These are phyloP conservation scores for Tylopilus rubrobrunneus DNA, from an alignment of 768 basidiomycete genomes.

Conservation along the genomic window DNA sequence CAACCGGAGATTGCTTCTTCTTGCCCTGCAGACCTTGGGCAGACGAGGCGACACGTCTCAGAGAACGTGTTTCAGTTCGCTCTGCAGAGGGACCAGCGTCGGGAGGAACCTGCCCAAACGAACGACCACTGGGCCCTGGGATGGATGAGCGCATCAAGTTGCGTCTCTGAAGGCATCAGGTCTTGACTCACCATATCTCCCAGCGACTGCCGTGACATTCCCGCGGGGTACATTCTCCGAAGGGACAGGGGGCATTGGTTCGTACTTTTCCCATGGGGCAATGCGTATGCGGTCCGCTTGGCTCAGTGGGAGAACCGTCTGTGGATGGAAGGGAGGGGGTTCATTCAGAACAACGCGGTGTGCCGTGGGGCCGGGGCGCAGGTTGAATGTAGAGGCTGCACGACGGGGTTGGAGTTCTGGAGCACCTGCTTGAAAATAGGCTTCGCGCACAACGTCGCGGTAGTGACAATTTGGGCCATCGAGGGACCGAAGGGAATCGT, in stretches of 20 bases:
- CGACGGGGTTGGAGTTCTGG: not conserved
- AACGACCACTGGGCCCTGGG: not conserved
- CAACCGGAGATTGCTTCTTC: constrained; percentile 5
- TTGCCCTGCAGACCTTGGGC: not conserved
- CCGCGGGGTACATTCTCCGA: not conserved
- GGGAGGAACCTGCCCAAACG: too few species aligned
- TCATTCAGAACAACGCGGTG: not conserved
- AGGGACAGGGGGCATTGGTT: not conserved
- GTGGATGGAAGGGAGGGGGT: not conserved
- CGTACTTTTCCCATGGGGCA: too few species aligned
- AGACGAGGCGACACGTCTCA: not conserved
- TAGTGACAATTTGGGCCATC: constrained; percentile 19
- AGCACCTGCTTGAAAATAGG: constrained; percentile 8
- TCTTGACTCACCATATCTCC: not conserved
- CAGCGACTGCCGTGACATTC: not conserved
- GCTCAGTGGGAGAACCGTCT: not conserved
- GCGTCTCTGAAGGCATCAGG: not conserved
- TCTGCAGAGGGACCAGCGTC: too few species aligned
- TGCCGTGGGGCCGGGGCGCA: not conserved
- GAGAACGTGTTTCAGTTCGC: too few species aligned
- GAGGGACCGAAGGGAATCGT: constrained; percentile 25
- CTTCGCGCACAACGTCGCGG: constrained; percentile 17
- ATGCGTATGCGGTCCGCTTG: not conserved
- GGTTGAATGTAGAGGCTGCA: too few species aligned
- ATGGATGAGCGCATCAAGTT: not conserved